These are phyloP conservation scores for Hydnum rufescens DNA, from an alignment of 768 basidiomycete genomes.

Conservation along the genomic window DNA sequence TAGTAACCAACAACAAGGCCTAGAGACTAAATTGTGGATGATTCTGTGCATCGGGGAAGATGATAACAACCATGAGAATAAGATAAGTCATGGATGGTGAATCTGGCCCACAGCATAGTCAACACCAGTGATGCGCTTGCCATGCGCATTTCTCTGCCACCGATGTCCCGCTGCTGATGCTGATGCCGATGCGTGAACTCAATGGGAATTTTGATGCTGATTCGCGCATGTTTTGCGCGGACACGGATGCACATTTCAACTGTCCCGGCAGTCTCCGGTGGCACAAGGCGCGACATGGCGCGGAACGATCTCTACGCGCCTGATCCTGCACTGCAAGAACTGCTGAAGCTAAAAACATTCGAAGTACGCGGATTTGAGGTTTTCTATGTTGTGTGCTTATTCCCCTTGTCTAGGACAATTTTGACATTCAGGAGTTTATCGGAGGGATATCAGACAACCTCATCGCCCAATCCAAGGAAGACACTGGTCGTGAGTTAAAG, in stretches of 20 bases:
- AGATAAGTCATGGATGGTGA: no score
- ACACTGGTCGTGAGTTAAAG: constrained; percentile 52
- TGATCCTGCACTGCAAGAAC: constrained; percentile 30
- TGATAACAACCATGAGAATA: no score
- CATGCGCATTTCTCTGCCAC: no score
- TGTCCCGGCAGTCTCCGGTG: not conserved
- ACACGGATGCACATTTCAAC: not conserved
- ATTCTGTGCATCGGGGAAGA: no score
- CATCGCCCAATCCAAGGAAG: constrained; percentile 65
- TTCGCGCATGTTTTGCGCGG: not conserved
- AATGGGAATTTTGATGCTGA: no score
- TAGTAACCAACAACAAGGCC: no score
- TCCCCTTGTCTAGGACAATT: constrained; percentile 41
- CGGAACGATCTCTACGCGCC: constrained; percentile 24
- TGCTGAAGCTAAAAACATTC: constrained; percentile 17
- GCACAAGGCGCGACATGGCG: constrained; percentile 1
- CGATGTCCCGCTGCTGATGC: no score
- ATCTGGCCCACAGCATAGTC: no score
- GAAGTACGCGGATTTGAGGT: not conserved
- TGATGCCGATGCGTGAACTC: no score
- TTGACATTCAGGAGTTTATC: constrained; percentile 82
- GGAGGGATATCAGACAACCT: constrained; percentile 71
- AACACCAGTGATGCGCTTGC: no score
- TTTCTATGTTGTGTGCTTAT: not conserved
- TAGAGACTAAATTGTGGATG: no score